Percentiles rank a stretch among this genome's conserved stretches.
These are phyloP conservation scores for Cinnamomum chago DNA, from an alignment of 164 flowering plant genomes.

Conservation along the genomic window DNA sequence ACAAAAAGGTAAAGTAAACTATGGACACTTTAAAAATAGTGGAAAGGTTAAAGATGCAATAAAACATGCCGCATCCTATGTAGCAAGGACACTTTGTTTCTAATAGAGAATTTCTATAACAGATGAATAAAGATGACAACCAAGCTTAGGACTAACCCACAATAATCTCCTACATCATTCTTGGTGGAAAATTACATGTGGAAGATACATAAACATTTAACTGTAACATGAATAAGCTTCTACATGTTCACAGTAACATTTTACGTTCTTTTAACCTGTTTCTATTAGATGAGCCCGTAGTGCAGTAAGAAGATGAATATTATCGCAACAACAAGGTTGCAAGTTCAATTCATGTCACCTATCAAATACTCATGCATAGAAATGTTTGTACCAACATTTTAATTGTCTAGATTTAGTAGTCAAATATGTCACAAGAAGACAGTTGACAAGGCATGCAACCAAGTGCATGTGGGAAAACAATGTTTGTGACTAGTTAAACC, in stretches of 20 bases:
- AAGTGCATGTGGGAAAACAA: background rate
- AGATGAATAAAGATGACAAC: background rate
- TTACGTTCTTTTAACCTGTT: background rate
- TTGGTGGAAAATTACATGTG: background rate
- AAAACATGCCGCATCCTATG: background rate
- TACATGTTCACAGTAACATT: background rate
- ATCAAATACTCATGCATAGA: background rate
- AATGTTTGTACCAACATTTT: background rate
- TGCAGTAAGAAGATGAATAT: too few relatives aligned
- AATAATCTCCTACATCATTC: background rate
- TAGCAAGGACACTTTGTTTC: background rate
- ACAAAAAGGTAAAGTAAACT: background rate
- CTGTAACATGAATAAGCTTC: background rate
- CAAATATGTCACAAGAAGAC: background rate
- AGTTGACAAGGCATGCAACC: background rate
- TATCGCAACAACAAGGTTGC: too few relatives aligned
- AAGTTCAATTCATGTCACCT: too few relatives aligned
- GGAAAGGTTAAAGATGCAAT: background rate
- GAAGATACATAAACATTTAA: background rate
- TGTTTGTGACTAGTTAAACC: background rate
- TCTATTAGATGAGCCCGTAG: background rate
- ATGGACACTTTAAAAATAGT: background rate
- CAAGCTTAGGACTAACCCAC: background rate
- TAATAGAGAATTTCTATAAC: background rate
- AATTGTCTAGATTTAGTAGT: background rate